Evolutionary conservation across 176 grass and related monocot species (phyloP).

Genomic region (Oryza glaberrima): DNA sequence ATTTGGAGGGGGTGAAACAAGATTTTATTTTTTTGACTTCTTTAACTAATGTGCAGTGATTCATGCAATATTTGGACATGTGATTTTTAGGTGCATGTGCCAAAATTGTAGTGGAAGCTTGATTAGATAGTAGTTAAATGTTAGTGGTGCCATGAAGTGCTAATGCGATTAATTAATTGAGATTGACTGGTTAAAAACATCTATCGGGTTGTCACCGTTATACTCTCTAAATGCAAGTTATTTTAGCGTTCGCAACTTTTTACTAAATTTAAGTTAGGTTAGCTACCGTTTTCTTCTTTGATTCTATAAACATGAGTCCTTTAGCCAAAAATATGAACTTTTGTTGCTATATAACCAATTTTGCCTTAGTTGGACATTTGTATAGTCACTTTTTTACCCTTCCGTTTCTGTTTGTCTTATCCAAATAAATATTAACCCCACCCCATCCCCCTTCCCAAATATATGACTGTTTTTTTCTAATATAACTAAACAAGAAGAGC

Average conservation of each 20-base stretch:
- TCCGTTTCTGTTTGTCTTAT: too few relatives aligned
- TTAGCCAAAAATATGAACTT: too few relatives aligned
- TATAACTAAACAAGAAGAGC: too few relatives aligned
- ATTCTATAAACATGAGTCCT: too few relatives aligned
- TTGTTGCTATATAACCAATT: too few relatives aligned
- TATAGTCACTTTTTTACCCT: too few relatives aligned
- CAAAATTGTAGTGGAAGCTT: constrained; percentile 14
- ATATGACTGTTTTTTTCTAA: too few relatives aligned
- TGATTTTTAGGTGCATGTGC: background rate
- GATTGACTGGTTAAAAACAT: background rate
- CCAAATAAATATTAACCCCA: too few relatives aligned
- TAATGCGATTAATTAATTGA: background rate
- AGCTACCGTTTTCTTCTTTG: too few relatives aligned
- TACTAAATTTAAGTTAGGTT: background rate
- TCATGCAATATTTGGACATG: background rate
- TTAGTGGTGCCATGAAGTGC: background rate
- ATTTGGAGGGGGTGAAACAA: background rate
- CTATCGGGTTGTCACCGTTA: background rate
- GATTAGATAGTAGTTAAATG: background rate
- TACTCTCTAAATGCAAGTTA: background rate
- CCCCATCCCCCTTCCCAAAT: too few relatives aligned
- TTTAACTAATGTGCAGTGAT: background rate
- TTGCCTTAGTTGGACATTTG: too few relatives aligned
- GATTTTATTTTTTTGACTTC: constrained; percentile 5
- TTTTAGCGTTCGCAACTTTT: background rate